Conservation (phyloP, 306 rosid genomes). For the Quercus berberidifolia region DNA sequence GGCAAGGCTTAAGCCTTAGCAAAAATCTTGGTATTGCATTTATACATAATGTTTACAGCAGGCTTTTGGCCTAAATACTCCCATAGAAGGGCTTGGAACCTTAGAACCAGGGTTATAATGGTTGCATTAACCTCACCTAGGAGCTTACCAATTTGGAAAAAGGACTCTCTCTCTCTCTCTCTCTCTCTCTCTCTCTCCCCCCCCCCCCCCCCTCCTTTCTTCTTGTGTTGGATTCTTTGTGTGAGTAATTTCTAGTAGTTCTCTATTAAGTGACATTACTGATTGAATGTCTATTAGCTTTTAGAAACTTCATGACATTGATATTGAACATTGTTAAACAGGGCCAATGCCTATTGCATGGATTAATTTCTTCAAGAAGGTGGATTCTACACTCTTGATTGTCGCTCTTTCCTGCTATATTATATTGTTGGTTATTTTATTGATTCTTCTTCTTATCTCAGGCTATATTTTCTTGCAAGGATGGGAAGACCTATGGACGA, state of each 20-base stretch:
- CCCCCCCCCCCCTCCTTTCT: too few species aligned
- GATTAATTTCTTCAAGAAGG: constrained; percentile 71
- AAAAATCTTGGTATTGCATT: too few species aligned
- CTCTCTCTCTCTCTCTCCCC: too few species aligned
- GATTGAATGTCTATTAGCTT: background rate
- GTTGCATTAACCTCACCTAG: too few species aligned
- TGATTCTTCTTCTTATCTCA: constrained; percentile 26
- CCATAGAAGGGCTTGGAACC: too few species aligned
- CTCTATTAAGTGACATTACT: background rate
- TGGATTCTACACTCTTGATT: constrained; percentile 19
- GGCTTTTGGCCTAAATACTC: too few species aligned
- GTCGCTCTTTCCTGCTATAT: constrained; percentile 8
- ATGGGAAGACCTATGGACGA: constrained; percentile 65
- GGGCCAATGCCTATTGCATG: constrained; percentile 70
- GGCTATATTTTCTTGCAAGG: constrained; percentile 62
- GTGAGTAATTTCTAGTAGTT: background rate
- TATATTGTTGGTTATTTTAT: constrained; percentile 16
- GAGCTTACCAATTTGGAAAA: too few species aligned
- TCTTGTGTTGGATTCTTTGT: background rate
- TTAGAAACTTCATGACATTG: constrained; percentile 16
- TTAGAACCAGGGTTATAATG: too few species aligned
- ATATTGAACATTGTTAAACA: constrained; percentile 29
- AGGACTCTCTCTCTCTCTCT: too few species aligned
- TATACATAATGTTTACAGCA: too few species aligned
- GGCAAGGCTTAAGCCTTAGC: too few species aligned